phyloP scores from a whole-genome alignment of 2,329 filamentous ascomycete species.

The Trichoderma pleuroti region DNA sequence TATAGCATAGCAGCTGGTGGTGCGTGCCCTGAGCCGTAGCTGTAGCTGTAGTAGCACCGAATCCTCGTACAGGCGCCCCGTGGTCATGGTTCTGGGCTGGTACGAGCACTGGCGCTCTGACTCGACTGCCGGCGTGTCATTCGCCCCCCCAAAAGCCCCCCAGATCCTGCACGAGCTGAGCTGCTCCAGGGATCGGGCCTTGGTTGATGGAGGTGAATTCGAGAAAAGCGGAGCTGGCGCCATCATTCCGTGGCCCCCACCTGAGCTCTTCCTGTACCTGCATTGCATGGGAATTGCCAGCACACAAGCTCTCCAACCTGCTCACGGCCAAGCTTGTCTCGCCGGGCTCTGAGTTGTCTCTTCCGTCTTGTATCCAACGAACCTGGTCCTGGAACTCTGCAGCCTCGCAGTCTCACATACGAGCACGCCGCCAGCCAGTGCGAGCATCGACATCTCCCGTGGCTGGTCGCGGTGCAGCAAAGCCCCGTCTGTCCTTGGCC shows the following conservation, averaged over 20 bases:
- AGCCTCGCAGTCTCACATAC: not conserved
- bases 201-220: not conserved
- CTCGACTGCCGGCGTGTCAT: not conserved
- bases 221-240: not conserved
- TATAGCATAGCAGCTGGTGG: not conserved
- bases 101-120: not conserved
- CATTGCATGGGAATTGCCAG: constrained; percentile 14
- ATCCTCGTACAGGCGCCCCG: not conserved
- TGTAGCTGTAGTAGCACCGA: not conserved
- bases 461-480: not conserved
- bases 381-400: not conserved
- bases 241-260: not conserved
- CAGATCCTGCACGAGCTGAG: constrained; percentile 10
- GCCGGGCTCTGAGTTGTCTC: not conserved
- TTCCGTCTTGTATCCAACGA: not conserved
- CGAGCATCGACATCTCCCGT: not conserved
- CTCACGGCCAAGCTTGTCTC: not conserved
- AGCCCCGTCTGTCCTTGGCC: not conserved
- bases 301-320: not conserved
- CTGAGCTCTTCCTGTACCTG: constrained; percentile 10
- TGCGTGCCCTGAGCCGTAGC: no score
- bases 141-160: not conserved
- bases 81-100: not conserved
- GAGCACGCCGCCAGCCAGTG: not conserved
- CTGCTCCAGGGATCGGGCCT: not conserved